Conservation (phyloP, 2,329 filamentous ascomycete species). For the Colletotrichum euphorbiae region DNA sequence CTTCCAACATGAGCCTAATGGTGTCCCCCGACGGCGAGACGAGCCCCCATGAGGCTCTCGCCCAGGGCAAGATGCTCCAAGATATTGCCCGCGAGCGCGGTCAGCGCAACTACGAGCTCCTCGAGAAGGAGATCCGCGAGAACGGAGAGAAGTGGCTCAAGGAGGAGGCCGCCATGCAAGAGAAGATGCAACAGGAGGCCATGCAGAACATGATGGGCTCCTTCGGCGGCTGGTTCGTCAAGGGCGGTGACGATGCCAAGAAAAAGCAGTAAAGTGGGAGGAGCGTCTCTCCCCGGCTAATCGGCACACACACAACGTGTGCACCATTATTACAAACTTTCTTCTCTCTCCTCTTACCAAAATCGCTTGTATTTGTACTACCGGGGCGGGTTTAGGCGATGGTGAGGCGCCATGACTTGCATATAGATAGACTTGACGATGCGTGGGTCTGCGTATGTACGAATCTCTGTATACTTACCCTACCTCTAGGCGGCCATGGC, state of each 20-base stretch:
- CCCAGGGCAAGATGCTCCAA: conserved; percentile 96
- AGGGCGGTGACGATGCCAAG: conserved; percentile 32
- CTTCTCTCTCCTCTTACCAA: conserved; percentile 35
- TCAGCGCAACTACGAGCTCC: conserved; percentile 86
- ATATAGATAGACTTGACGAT: conserved; percentile 41
- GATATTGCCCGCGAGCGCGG: conserved; percentile 94
- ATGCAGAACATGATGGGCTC: conserved; percentile 93
- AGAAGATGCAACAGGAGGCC: conserved; percentile 89
- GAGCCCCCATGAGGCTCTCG: conserved; percentile 79
- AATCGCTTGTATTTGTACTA: conserved; percentile 40
- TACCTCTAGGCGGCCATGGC: conserved; percentile 26
- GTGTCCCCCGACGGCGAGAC: conserved; percentile 74
- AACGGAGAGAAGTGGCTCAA: conserved; percentile 97
- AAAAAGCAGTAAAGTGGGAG: conserved; percentile 37
- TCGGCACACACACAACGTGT: conserved; percentile 20
- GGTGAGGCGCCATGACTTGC: conserved; percentile 34
- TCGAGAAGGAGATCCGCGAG: conserved; percentile 91
- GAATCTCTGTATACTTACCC: conserved; percentile 41
- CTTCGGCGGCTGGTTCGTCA: conserved; percentile 69
- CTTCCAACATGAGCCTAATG: conserved; percentile 71
- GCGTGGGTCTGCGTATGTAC: conserved; percentile 38
- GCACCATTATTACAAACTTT: conserved; percentile 7
- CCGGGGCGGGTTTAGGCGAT: conserved; percentile 28
- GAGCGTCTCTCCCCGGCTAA: conserved; percentile 9
- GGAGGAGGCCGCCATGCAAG: conserved; percentile 89